These are phyloP conservation scores for Endothia cerciana DNA, from an alignment of 2,329 filamentous ascomycete genomes.

Conservation along the genomic window DNA sequence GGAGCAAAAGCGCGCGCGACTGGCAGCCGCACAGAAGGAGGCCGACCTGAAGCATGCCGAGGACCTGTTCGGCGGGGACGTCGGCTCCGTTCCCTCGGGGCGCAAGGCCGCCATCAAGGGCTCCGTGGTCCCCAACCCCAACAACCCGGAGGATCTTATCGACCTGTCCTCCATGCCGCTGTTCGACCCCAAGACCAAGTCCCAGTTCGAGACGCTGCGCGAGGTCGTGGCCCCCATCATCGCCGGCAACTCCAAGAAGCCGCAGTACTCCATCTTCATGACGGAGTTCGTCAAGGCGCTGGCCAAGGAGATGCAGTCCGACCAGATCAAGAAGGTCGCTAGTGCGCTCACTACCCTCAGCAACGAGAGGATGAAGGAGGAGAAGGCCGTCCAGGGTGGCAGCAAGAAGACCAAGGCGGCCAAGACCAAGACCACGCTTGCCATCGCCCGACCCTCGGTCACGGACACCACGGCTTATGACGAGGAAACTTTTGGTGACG, in stretches of 20 bases:
- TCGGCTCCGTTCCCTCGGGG: constrained; percentile 68
- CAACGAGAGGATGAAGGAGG: constrained; percentile 99
- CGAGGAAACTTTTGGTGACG: constrained; percentile 81
- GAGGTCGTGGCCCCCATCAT: constrained; percentile 81
- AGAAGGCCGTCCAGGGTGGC: constrained; percentile 91
- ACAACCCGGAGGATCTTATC: constrained; percentile 76
- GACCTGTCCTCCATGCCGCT: constrained; percentile 80
- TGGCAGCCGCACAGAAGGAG: constrained; percentile 82
- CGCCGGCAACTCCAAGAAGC: constrained; percentile 76
- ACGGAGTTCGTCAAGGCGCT: constrained; percentile 90
- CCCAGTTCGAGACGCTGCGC: constrained; percentile 80
- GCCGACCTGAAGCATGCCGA: constrained; percentile 87
- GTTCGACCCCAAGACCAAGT: constrained; percentile 88
- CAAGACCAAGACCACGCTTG: constrained; percentile 89
- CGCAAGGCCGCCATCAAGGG: constrained; percentile 67
- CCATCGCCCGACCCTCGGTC: constrained; percentile 59
- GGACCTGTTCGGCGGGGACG: constrained; percentile 79
- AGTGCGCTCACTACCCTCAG: constrained; percentile 84
- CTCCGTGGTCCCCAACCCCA: constrained; percentile 68
- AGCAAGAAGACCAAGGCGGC: constrained; percentile 97
- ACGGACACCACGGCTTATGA: constrained; percentile 76
- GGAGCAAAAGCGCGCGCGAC: constrained; percentile 71
- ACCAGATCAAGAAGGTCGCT: constrained; percentile 95
- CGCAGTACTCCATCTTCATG: constrained; percentile 87
- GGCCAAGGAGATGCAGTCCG: constrained; percentile 82